Base-by-base conservation (phyloP, 805 yeast species). In the Metschnikowia gruessii region DNA sequence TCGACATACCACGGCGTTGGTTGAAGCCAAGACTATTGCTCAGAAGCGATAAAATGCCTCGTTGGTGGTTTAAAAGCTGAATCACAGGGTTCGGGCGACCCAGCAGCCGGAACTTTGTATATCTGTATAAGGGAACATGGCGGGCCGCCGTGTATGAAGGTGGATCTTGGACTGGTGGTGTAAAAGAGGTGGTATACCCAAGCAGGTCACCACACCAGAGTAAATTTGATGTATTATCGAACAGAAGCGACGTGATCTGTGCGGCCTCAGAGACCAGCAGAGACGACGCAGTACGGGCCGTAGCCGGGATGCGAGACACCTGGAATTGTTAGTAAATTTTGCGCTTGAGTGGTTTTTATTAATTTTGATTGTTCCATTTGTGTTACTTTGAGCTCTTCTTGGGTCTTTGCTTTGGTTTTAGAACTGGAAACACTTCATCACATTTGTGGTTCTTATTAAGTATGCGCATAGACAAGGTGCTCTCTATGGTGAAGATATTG, bases 191-290 rank as follows among this genome's bases (percentile, higher is more conserved):
- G 5, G 72, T 55, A 52, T 57, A 61, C 3, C 91, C 87, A 32
- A 70, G 74, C 1, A 79, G 63, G 60, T 87, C 94, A 15, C 95
- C 96, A 1, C 83, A 74, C 98, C 98, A 92, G 1, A 91, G 61
- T 37, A 94, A 69, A 55, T 91, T 94, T 49, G 82, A 78, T n/a
- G 76, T 67, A 31, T 75, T 75, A 65, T 91, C 97, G 62, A 90
- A 90, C 42, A 50, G 51, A 13, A 70, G 49, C 7, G 72, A 40
- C 11, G 71, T 49, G 36, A 70, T 57, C 12, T 50, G 57, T 7
- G 53, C 49, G 35, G 55, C 22, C 41, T 43, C 47, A 40, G 33
- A 32, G 37, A 32, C 46, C 24, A 22, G 42, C 41, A 45, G 45
- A 10, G 46, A 38, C 39, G 43, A 37, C 31, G 38, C 29, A 10